Conservation (phyloP, 83 land plant genomes). For the Diphasiastrum complanatum region DNA sequence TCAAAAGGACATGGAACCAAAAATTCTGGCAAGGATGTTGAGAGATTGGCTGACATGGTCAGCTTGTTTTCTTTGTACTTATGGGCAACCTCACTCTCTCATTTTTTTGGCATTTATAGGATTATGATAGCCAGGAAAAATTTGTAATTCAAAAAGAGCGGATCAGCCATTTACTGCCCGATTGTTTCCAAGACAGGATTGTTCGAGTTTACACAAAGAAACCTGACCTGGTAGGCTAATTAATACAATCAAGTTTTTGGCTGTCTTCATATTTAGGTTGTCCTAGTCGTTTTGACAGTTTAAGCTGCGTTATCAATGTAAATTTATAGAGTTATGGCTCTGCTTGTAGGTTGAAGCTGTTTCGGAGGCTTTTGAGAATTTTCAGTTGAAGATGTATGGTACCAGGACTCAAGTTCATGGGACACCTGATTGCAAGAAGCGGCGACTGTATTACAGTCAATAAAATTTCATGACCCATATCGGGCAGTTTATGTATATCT, state of each 20-base stretch:
- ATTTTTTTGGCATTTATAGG: conserved; percentile 31
- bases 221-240: conserved; percentile 59
- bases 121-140: conserved; percentile 72
- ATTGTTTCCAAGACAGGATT: conserved; percentile 61
- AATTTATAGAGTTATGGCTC: not conserved
- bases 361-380: conserved; percentile 89
- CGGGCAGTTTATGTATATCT: too few species aligned
- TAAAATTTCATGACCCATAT: not conserved
- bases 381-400: conserved; percentile 72
- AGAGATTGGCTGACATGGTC: not conserved
- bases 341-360: conserved; percentile 59
- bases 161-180: conserved; percentile 74
- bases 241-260: conserved; percentile 2
- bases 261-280: not conserved
- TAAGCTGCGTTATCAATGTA: not conserved
- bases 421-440: conserved; percentile 84
- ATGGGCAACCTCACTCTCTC: not conserved
- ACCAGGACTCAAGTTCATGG: conserved; percentile 67
- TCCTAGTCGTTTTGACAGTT: not conserved
- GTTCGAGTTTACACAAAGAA: conserved; percentile 89
- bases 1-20: not conserved
- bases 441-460: conserved; percentile 19
- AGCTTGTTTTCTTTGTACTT: too few species aligned
- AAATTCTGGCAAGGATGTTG: not conserved
- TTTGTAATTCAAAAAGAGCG: conserved; percentile 54